Conservation (phyloP, 2,329 filamentous ascomycete genomes). For the Diaporthe ilicicola region DNA sequence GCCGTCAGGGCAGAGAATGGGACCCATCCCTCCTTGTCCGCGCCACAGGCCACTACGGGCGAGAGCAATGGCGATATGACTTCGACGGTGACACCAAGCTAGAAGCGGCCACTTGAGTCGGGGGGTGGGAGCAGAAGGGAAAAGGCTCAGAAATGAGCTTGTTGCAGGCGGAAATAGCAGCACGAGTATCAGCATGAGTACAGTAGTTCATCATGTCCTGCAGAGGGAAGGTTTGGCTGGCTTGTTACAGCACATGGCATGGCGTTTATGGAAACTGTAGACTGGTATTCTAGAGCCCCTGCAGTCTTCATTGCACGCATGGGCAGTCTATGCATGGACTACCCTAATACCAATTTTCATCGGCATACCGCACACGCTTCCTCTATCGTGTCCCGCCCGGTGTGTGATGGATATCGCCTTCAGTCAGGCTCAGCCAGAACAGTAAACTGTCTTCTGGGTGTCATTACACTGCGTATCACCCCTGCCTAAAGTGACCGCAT, state of each 20-base stretch:
- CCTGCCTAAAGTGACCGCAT: too few relatives aligned
- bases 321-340: neutral
- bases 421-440: too few relatives aligned
- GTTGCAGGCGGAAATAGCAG: neutral
- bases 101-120: neutral
- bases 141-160: neutral
- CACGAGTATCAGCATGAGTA: neutral
- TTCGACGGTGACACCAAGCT: neutral
- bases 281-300: neutral
- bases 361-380: neutral
- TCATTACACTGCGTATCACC: neutral
- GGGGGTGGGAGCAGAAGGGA: neutral
- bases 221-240: neutral
- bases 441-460: too few relatives aligned
- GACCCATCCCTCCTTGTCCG: too few relatives aligned
- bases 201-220: neutral
- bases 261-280: slow-evolving; percentile 18
- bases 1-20: neutral
- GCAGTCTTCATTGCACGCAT: slow-evolving; percentile 1
- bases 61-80: neutral
- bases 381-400: neutral
- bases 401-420: neutral
- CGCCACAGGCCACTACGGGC: neutral
- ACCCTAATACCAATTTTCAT: neutral
- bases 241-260: slow-evolving; percentile 13